Evolutionary conservation across 2,329 filamentous ascomycete genomes (phyloP), one percentile per base, ranked within the genome.

Genomic region (Fusarium sp.): DNA sequence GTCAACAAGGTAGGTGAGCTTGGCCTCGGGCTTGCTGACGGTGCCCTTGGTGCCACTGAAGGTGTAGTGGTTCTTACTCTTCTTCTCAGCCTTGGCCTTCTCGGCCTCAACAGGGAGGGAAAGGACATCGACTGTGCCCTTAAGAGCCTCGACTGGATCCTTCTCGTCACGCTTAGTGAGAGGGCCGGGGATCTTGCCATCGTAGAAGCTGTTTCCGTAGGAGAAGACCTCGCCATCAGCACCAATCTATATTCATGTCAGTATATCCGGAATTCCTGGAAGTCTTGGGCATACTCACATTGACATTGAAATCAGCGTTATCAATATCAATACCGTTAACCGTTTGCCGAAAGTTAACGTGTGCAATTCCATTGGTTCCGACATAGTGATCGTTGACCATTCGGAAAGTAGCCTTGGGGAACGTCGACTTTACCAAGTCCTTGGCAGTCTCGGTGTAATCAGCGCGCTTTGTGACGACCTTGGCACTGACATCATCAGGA

Each of bases 341-440:
- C 0, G 88, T 90, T 80, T 91, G 89, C 80, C 87, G 88, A 77
- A 90, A 89, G 78, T 89, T 85, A 71, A 90, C 87, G 74, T 91
- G 89, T 1, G 83, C 84, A 67, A 91, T 82, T 14, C 88, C 88
- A 61, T 89, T 89, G 51, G 75, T 79, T n/a, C 88, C 85, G 17
- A 87, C 82, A 56, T 90, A 90, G 74, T 86, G 83, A 75, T 90
- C 88, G 2, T 84, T 77, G 1, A 86, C 85, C 12, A 88, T 70
- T 26, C 89, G 87, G 79, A 90, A 90, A 28, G 82, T 79, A 7
- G 80, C 81, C 22, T 77, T 75, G 3, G 84, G 83, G 5, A 63
- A 77, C 8, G 79, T 61, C 13, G 77, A 79, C 80, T 85, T 84
- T 42, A 87, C 81, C 39, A 86, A 75, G n/a, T 83, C 83, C 8